phyloP scores from a whole-genome alignment of 345 rosid genomes.

The Carallia pectinifolia region DNA sequence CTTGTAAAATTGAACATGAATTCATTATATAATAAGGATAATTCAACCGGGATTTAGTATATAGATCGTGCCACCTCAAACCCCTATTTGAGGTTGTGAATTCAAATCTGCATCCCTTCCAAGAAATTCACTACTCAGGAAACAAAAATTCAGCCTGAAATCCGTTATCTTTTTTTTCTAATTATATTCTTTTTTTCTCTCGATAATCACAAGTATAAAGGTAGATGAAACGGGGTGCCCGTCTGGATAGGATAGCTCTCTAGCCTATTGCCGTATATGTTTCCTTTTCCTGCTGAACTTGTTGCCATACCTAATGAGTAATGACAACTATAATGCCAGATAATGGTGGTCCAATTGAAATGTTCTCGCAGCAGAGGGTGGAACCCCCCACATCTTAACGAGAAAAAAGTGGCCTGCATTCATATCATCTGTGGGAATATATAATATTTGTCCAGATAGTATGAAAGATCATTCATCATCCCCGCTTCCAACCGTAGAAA shows the following conservation, averaged over 20 bases:
- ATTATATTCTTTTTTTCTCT: too few species aligned
- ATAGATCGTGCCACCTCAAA: too few species aligned
- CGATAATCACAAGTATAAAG: not conserved
- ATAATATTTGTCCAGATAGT: not conserved
- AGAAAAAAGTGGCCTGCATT: not conserved
- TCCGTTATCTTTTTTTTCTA: too few species aligned
- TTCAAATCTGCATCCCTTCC: too few species aligned
- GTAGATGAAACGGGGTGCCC: not conserved
- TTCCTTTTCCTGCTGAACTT: constrained; percentile 2
- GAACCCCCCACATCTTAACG: not conserved
- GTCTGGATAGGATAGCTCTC: not conserved
- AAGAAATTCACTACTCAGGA: too few species aligned
- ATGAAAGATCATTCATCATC: too few species aligned
- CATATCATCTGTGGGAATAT: not conserved
- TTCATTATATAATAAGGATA: too few species aligned
- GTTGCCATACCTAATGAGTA: not conserved
- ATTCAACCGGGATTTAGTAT: too few species aligned
- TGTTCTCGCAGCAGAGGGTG: not conserved
- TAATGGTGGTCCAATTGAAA: constrained; percentile 8
- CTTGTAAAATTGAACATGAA: too few species aligned
- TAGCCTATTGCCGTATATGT: not conserved
- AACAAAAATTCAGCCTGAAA: too few species aligned
- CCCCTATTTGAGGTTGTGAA: too few species aligned
- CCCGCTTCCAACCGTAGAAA: too few species aligned
- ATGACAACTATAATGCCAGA: constrained; percentile 7